Evolutionary conservation across 169 alveolate genomes (phyloP).

Genomic region (Hepatocystis sp.): DNA sequence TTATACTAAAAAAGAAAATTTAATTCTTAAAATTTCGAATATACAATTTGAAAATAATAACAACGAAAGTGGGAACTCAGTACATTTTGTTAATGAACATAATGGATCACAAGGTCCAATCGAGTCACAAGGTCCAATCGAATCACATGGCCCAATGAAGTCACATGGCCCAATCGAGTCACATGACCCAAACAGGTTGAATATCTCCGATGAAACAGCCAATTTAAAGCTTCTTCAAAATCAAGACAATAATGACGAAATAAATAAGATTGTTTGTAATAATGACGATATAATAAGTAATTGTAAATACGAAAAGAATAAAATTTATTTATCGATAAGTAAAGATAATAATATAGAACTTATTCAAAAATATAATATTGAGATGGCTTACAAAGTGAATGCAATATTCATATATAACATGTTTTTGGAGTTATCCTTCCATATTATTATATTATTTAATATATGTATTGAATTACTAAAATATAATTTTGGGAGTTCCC

Average conservation of each 20-base stretch:
- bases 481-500: conserved; percentile 1
- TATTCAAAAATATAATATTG: not conserved
- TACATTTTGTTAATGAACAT: no score
- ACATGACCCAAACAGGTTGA: no score
- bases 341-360: not conserved
- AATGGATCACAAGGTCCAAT: not conserved
- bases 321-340: no score
- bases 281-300: no score
- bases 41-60: conserved; percentile 6
- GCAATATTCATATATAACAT: conserved; percentile 16
- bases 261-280: no score
- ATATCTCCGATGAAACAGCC: no score
- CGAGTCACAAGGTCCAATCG: not conserved
- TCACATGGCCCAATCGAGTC: no score
- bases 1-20: not conserved
- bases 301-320: no score
- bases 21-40: conserved; percentile 23
- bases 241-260: no score
- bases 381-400: not conserved
- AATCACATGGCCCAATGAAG: no score
- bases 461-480: conserved; percentile 28
- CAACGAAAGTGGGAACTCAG: no score
- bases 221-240: no score
- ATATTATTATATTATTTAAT: conserved; percentile 38
- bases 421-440: conserved; percentile 18